Percentiles rank a stretch among this genome's conserved stretches.
phyloP scores from a whole-genome alignment of 2,329 filamentous ascomycete genomes.

The Pseudocercospora fijiensis region DNA sequence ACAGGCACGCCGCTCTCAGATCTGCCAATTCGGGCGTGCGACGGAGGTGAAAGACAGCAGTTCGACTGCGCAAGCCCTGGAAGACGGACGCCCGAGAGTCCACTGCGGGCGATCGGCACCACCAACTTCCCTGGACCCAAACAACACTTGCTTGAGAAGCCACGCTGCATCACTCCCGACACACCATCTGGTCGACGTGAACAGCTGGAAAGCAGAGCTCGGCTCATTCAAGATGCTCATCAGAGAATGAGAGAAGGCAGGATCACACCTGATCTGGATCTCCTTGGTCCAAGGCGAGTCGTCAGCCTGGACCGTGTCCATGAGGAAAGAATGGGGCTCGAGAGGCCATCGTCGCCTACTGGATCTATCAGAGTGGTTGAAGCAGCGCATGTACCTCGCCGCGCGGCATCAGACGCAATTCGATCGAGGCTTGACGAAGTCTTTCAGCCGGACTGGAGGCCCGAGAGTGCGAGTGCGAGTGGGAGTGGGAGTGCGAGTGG shows the following conservation, averaged over 20 bases:
- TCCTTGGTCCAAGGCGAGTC: not conserved
- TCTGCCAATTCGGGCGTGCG: not conserved
- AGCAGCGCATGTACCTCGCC: constrained; percentile 1
- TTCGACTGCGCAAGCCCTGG: not conserved
- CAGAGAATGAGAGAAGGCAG: constrained; percentile 5
- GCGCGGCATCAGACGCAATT: constrained; percentile 7
- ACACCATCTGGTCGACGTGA: constrained; percentile 16
- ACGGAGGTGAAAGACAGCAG: not conserved
- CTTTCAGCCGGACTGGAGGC: constrained; percentile 12
- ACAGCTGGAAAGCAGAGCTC: constrained; percentile 15
- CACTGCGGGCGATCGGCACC: constrained; percentile 2
- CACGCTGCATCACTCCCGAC: constrained; percentile 12
- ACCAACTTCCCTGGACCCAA: constrained; percentile 7
- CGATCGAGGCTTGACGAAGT: constrained; percentile 9
- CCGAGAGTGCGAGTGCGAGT: not conserved
- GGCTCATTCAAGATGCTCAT: constrained; percentile 14
- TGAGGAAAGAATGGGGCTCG: not conserved
- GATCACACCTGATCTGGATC: constrained; percentile 3
- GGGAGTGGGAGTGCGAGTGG: too few species aligned
- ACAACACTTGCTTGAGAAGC: constrained; percentile 2
- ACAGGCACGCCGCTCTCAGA: constrained; percentile 7
- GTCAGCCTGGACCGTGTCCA: not conserved
- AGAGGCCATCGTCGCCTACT: constrained; percentile 10
- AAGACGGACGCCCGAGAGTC: constrained; percentile 7
- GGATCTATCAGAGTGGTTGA: constrained; percentile 17